Conservation (phyloP, 139 green algal species). For the Monoraphidium neglectum region DNA sequence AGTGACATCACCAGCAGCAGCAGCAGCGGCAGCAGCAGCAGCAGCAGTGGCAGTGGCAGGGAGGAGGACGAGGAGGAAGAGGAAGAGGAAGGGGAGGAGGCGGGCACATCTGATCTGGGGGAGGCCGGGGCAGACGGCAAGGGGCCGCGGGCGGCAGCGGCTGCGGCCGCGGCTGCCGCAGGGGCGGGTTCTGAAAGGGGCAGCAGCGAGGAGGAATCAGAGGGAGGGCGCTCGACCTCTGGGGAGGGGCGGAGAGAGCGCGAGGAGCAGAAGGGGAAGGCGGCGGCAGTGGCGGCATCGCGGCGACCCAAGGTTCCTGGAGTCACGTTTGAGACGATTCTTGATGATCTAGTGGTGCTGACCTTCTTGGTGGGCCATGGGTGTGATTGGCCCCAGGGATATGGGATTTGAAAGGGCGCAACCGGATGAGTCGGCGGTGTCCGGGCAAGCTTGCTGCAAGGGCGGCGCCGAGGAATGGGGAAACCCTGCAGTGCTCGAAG, state of each 20-base stretch:
- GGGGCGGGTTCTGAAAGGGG: neutral
- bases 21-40: conserved; percentile 8
- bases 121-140: neutral
- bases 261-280: neutral
- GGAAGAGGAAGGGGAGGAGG: neutral
- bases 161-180: neutral
- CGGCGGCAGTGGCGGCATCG: neutral
- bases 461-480: too few species aligned
- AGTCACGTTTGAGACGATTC: conserved; percentile 68
- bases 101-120: neutral
- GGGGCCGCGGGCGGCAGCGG: neutral
- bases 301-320: too few species aligned
- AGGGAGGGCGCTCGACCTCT: too few species aligned
- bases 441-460: too few species aligned
- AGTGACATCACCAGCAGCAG: neutral
- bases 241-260: neutral
- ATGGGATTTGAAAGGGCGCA: too few species aligned
- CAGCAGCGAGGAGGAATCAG: neutral
- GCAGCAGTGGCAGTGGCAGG: neutral
- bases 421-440: neutral
- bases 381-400: too few species aligned
- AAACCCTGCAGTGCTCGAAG: neutral
- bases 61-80: neutral
- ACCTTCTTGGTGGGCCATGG: conserved; percentile 77
- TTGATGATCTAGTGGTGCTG: conserved; percentile 90